phyloP scores from a whole-genome alignment of 345 rosid species.

The Eucalyptus decipiens region DNA sequence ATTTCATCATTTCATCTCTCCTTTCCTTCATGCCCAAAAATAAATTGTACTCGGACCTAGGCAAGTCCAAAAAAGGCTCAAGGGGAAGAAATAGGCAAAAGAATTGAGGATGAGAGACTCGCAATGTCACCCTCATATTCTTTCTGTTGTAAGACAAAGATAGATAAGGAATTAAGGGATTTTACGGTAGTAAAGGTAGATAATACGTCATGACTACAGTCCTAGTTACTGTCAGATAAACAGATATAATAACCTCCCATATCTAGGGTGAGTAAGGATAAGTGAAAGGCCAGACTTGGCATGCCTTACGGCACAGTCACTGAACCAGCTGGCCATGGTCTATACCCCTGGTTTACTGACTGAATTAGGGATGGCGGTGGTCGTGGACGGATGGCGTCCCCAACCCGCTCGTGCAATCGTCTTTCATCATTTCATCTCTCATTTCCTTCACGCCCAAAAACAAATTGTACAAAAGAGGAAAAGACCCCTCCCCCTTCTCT shows the following conservation, averaged over 20 bases:
- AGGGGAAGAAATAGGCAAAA: fast-evolving
- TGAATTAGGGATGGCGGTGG: background rate
- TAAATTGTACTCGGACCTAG: no score
- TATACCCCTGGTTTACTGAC: no score
- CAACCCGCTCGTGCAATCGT: background rate
- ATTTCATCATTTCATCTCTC: background rate
- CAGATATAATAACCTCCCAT: fast-evolving
- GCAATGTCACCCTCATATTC: fast-evolving
- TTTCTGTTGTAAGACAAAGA: fast-evolving
- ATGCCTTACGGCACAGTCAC: fast-evolving
- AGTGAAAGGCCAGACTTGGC: fast-evolving
- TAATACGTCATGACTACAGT: fast-evolving
- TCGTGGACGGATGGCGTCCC: background rate
- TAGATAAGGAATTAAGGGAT: fast-evolving
- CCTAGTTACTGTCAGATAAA: fast-evolving
- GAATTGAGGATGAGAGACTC: no score
- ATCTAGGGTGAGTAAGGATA: fast-evolving
- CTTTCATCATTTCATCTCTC: background rate
- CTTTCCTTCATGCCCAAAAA: background rate
- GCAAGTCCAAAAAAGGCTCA: no score
- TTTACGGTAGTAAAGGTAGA: fast-evolving
- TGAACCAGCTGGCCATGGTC: no score
- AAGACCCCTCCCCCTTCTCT: background rate
- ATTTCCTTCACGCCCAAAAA: background rate
- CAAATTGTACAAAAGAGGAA: background rate